phyloP scores from a whole-genome alignment of 805 yeast species.

The Ogataea chonburiensis region DNA sequence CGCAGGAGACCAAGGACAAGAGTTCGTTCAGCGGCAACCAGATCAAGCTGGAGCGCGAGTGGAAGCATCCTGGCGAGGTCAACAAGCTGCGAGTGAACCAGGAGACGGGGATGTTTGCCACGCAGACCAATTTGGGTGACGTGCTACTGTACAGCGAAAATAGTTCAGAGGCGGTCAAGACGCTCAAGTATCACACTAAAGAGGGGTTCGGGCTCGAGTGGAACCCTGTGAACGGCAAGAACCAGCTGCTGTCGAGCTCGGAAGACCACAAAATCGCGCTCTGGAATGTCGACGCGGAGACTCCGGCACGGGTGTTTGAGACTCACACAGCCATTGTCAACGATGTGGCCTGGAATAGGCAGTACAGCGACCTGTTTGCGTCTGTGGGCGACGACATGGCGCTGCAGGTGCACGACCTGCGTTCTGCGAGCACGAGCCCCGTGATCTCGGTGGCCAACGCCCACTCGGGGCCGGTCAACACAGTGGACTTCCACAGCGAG shows the following conservation, averaged over 20 bases:
- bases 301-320: constrained; percentile 49
- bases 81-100: constrained; percentile 60
- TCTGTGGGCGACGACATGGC: constrained; percentile 70
- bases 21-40: constrained; percentile 32
- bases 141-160: constrained; percentile 43
- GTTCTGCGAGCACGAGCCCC: constrained; percentile 39
- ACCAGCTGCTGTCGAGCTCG: constrained; percentile 59
- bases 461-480: constrained; percentile 62
- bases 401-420: constrained; percentile 59
- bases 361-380: constrained; percentile 50
- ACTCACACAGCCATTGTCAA: constrained; percentile 60
- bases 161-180: constrained; percentile 20
- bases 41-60: constrained; percentile 44
- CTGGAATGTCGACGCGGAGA: constrained; percentile 53
- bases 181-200: constrained; percentile 52
- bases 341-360: constrained; percentile 60
- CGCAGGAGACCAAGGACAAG: constrained; percentile 39
- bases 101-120: constrained; percentile 46
- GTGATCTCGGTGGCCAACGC: constrained; percentile 48
- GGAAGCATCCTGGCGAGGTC: constrained; percentile 67
- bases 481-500: constrained; percentile 63
- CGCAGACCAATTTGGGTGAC: constrained; percentile 53
- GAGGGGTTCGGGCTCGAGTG: constrained; percentile 77
- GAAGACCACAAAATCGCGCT: constrained; percentile 66
- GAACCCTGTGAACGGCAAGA: constrained; percentile 41